Base-by-base conservation (phyloP, 805 yeast genomes). In the Torulaspora indica region DNA sequence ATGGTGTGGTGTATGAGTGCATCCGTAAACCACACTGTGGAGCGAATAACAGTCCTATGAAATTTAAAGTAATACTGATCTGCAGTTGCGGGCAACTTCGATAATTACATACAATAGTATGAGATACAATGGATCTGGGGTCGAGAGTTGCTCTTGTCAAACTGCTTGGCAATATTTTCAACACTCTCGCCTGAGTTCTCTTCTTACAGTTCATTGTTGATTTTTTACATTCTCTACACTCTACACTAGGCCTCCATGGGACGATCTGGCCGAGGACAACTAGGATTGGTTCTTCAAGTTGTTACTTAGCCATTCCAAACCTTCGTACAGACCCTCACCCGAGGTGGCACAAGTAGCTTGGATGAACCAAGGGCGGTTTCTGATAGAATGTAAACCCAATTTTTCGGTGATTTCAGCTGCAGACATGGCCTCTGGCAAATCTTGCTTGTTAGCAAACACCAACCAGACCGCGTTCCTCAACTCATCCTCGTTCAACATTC, bases 291-390 rank as follows among this genome's bases (percentile, higher is more conserved):
- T 83, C 77, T 88, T 88, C 74, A 89, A 80, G 76, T 85, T 87
- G 67, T 87, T 84, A 58, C 90, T 80, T 66, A 89, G 81, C 97
- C 97, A 89, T 76, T 89, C 96, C 69, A 89, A 81, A 78, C 97
- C 97, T 75, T 89, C 96, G 71, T 88, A 85, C 66, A 89, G 77
- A 77, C 98, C 98, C 70, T 90, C 97, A 76, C 98, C 98, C 52
- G 98, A 86, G 57, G 97, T 91, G 58, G 98, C 98, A 76, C 98
- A 90, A 54, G 98, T 87, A 58, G 98, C 88, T 76, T 91, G 97
- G 69, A 93, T 91, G 76, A 85, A 91, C 98, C 98, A 93, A 64
- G 96, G 96, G 75, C 98, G 87, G 77, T 90, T 96, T 78, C 96
- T 85, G 70, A 93, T 84, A 45, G 96, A 87, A 71, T 90, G 96